Evolutionary conservation across 2,329 filamentous ascomycete genomes (phyloP).

Genomic region (Podosphaera xanthii): DNA sequence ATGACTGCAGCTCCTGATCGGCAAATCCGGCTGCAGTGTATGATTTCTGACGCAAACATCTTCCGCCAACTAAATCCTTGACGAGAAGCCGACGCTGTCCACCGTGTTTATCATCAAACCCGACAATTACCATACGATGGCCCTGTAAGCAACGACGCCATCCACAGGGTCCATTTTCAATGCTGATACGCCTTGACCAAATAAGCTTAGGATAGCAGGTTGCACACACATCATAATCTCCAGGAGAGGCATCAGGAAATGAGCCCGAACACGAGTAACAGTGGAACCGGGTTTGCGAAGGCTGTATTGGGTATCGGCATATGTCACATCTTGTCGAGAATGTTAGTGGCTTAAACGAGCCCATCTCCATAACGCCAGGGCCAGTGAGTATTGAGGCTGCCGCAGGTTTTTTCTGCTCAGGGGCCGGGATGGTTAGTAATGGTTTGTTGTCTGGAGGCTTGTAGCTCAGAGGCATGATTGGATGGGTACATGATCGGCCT

Average conservation of each 20-base stretch:
- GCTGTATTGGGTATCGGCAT: constrained; percentile 49
- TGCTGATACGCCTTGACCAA: constrained; percentile 37
- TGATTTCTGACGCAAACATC: constrained; percentile 38
- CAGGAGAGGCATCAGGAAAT: constrained; percentile 25
- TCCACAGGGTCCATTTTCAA: constrained; percentile 53
- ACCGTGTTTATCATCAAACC: constrained; percentile 45
- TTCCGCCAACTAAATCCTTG: constrained; percentile 56
- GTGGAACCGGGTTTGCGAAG: constrained; percentile 50
- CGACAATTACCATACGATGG: constrained; percentile 67
- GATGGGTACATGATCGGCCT: constrained; percentile 60
- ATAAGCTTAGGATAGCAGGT: constrained; percentile 53
- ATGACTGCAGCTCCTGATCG: constrained; percentile 21
- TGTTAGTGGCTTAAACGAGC: constrained; percentile 40
- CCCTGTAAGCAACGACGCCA: constrained; percentile 65
- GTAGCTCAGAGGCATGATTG: constrained; percentile 54
- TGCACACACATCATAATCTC: constrained; percentile 74
- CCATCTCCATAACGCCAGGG: constrained; percentile 22
- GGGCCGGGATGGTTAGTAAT: constrained; percentile 14
- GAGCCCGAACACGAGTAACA: constrained; percentile 49
- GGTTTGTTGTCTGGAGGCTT: constrained; percentile 12
- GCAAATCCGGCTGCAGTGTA: constrained; percentile 13
- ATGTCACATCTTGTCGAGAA: constrained; percentile 61
- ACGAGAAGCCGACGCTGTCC: constrained; percentile 46
- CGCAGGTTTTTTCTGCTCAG: constrained; percentile 20
- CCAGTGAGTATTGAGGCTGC: constrained; percentile 26